Percentiles rank a stretch among this genome's conserved stretches.
These are phyloP conservation scores for Coemansia sp. DNA, from an alignment of 192 early-diverging fungal species.

Conservation along the genomic window DNA sequence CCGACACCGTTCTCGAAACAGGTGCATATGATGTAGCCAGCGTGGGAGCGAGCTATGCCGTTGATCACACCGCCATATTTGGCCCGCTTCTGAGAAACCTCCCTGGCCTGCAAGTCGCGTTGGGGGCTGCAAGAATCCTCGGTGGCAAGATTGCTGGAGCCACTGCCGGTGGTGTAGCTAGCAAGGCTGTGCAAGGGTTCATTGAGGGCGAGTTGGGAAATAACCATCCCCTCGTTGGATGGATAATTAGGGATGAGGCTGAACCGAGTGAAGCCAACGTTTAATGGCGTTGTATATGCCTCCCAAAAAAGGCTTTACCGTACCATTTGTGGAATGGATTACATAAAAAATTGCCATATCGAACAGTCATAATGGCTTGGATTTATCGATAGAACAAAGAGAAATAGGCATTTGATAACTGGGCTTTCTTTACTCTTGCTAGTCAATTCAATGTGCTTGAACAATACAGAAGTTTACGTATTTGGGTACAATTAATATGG, in stretches of 20 bases:
- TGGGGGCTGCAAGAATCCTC: constrained; percentile 33
- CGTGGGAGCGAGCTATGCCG: constrained; percentile 42
- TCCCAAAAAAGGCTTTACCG: too few species aligned
- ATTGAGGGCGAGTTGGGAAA: constrained; percentile 37
- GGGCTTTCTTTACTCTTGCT: too few species aligned
- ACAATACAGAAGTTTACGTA: neutral
- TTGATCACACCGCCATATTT: constrained; percentile 40
- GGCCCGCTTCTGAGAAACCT: constrained; percentile 35
- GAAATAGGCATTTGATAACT: too few species aligned
- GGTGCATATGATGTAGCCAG: constrained; percentile 44
- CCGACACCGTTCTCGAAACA: constrained; percentile 24
- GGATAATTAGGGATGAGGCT: constrained; percentile 40
- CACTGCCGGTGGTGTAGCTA: constrained; percentile 34
- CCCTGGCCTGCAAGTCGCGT: constrained; percentile 31
- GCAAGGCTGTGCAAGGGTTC: constrained; percentile 27
- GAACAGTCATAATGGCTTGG: neutral
- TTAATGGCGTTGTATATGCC: too few species aligned
- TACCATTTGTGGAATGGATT: too few species aligned
- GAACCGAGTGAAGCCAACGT: neutral
- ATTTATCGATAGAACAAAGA: neutral
- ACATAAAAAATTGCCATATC: neutral
- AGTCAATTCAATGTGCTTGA: too few species aligned
- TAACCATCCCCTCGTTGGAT: constrained; percentile 36
- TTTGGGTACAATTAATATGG: neutral
- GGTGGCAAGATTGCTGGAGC: constrained; percentile 48